A percentile compares a stretch with the other conserved stretches of the same genome.
These are phyloP conservation scores for Mucor piriformis DNA, from an alignment of 371 early-diverging fungal genomes.

Conservation along the genomic window DNA sequence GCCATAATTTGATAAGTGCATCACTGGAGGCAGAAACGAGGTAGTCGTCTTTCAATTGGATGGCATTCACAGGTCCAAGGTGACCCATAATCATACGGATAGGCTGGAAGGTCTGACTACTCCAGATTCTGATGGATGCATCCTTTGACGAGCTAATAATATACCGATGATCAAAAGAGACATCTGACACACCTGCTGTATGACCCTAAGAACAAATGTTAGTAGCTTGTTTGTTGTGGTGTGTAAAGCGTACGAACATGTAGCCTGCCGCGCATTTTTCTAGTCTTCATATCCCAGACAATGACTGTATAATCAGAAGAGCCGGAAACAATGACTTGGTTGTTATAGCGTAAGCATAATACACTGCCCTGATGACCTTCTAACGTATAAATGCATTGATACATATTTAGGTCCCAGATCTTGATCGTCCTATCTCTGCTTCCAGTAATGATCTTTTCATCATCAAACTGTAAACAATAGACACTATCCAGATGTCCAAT, in stretches of 20 bases:
- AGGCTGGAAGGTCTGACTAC: conserved; percentile 54
- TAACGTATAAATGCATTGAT: conserved; percentile 72
- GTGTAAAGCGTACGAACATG: conserved; percentile 20
- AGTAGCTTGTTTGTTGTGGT: background rate
- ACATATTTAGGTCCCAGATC: conserved; percentile 67
- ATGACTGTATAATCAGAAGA: conserved; percentile 89
- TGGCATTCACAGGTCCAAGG: conserved; percentile 86
- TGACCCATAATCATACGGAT: conserved; percentile 78
- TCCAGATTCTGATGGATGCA: conserved; percentile 87
- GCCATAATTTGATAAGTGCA: conserved; percentile 86
- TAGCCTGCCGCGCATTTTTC: conserved; percentile 24
- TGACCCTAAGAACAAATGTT: conserved; percentile 56
- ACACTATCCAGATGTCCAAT: conserved; percentile 90
- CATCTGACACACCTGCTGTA: conserved; percentile 75
- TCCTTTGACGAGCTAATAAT: conserved; percentile 95
- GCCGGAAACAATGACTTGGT: conserved; percentile 82
- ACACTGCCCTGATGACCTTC: conserved; percentile 89
- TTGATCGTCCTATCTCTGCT: conserved; percentile 90
- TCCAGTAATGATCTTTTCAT: conserved; percentile 83
- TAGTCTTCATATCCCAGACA: conserved; percentile 80
- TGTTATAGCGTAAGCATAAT: conserved; percentile 86
- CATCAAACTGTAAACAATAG: conserved; percentile 92
- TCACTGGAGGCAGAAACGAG: conserved; percentile 91
- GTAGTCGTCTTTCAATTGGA: conserved; percentile 68
- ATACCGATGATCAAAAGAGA: conserved; percentile 73